These are phyloP conservation scores for Danielia oregonensis DNA, from an alignment of 805 yeast species.

Conservation along the genomic window DNA sequence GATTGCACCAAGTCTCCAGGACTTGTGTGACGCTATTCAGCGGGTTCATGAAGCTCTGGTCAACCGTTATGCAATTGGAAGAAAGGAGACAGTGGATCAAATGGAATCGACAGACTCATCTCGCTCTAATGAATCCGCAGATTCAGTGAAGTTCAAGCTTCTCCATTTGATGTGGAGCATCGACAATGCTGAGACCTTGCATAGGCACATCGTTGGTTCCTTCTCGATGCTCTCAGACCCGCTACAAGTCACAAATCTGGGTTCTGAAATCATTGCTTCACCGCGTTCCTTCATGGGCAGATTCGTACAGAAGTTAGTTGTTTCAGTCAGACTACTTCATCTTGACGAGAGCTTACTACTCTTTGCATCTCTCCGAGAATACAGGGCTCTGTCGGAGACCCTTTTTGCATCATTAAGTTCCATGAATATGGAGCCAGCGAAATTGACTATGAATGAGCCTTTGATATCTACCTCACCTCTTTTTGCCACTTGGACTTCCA, in stretches of 20 bases:
- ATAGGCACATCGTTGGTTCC: constrained; percentile 24
- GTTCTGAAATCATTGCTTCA: constrained; percentile 9
- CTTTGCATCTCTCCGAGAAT: constrained; percentile 32
- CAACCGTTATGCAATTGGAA: neutral
- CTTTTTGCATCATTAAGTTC: constrained; percentile 14
- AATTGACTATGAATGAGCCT: no score
- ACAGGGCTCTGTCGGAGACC: constrained; percentile 25
- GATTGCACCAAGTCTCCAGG: constrained; percentile 6
- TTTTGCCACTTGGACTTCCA: neutral
- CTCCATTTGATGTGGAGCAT: constrained; percentile 40
- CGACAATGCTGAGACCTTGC: constrained; percentile 45
- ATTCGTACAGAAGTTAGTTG: constrained; percentile 38
- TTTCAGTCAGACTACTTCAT: constrained; percentile 40
- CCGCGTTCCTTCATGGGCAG: constrained; percentile 35
- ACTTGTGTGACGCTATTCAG: constrained; percentile 9
- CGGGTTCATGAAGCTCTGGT: no score
- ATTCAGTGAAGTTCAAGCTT: constrained; percentile 5
- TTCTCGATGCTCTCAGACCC: constrained; percentile 11
- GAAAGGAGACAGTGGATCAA: neutral
- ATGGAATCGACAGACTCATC: neutral
- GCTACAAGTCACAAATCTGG: constrained; percentile 6
- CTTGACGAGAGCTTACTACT: constrained; percentile 44
- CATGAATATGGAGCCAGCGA: neutral
- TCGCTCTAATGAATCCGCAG: neutral
- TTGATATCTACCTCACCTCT: neutral